Conservation (phyloP, 768 basidiomycete genomes). For the Kwoniella dejecticola region DNA sequence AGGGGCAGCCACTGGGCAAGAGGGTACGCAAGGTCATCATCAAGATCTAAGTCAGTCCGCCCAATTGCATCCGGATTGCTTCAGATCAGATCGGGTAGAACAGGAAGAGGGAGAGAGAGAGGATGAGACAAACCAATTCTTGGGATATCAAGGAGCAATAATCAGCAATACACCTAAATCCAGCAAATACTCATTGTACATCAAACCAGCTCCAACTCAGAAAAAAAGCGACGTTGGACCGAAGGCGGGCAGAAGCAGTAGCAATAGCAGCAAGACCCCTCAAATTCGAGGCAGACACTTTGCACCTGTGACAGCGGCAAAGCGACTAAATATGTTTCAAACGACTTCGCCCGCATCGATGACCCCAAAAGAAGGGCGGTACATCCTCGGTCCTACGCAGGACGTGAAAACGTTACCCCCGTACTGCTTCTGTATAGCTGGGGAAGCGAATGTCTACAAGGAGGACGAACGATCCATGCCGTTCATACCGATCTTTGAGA, state of each 20-base stretch:
- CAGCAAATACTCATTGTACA: neutral
- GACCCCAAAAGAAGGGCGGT: neutral
- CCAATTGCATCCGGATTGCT: no score
- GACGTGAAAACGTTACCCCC: constrained; percentile 4
- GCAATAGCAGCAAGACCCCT: neutral
- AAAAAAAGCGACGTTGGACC: no score
- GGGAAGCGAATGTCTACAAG: neutral
- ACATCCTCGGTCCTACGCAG: neutral
- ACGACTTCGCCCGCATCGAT: neutral
- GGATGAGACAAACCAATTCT: no score
- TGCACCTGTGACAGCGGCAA: neutral
- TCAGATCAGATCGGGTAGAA: no score
- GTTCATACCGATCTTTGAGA: constrained; percentile 14
- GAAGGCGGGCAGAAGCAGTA: neutral
- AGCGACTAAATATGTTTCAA: no score
- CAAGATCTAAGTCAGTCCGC: no score
- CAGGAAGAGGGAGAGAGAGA: no score
- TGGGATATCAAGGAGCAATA: neutral
- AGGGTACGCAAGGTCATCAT: no score
- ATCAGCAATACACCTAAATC: neutral
- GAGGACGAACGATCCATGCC: constrained; percentile 11
- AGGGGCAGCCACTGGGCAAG: no score
- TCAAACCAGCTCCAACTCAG: no score
- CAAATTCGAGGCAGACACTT: no score
- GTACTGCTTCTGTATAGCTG: constrained; percentile 6